Evolutionary conservation across 371 early-diverging fungal genomes (phyloP).

Genomic region (Blastocladiella emersonii): DNA sequence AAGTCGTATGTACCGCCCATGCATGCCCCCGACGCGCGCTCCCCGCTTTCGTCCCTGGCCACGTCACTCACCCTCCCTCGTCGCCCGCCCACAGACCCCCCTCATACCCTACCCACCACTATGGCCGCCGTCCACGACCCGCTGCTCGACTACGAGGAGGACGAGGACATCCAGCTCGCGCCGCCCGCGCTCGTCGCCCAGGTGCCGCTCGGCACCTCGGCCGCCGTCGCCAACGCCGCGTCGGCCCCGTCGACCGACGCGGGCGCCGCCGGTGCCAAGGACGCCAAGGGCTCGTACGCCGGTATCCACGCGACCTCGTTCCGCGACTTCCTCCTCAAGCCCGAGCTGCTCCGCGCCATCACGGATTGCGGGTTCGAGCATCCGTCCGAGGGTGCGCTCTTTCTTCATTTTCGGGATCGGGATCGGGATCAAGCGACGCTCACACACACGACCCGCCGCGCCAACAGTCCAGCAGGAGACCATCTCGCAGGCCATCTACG

Average conservation of each 20-base stretch:
- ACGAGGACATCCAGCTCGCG: conserved; percentile 47
- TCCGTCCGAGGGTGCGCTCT: conserved; percentile 74
- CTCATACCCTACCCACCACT: neutral
- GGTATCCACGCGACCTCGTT: conserved; percentile 97
- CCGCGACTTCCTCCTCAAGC: conserved; percentile 93
- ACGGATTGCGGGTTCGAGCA: conserved; percentile 97
- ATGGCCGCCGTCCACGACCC: conserved; percentile 32
- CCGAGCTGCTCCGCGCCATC: conserved; percentile 85
- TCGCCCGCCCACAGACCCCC: neutral
- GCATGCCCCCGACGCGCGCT: too few relatives aligned
- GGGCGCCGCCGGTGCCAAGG: conserved; percentile 33
- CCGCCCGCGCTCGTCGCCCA: conserved; percentile 1
- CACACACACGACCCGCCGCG: neutral
- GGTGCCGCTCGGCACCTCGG: conserved; percentile 18
- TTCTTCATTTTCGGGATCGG: neutral
- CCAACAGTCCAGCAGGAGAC: conserved; percentile 90
- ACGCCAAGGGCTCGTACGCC: conserved; percentile 93
- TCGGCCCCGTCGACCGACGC: conserved; percentile 33
- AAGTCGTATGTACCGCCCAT: too few relatives aligned
- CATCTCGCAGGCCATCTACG: conserved; percentile 93
- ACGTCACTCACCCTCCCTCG: neutral
- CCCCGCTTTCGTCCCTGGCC: too few relatives aligned
- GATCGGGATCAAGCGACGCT: too few relatives aligned
- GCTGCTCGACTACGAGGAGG: conserved; percentile 91
- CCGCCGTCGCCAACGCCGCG: conserved; percentile 17